Percentiles rank a stretch among this genome's conserved stretches.
Evolutionary conservation across 371 early-diverging fungal species (phyloP).

Genomic region (Neoconidiobolus thromboides): DNA sequence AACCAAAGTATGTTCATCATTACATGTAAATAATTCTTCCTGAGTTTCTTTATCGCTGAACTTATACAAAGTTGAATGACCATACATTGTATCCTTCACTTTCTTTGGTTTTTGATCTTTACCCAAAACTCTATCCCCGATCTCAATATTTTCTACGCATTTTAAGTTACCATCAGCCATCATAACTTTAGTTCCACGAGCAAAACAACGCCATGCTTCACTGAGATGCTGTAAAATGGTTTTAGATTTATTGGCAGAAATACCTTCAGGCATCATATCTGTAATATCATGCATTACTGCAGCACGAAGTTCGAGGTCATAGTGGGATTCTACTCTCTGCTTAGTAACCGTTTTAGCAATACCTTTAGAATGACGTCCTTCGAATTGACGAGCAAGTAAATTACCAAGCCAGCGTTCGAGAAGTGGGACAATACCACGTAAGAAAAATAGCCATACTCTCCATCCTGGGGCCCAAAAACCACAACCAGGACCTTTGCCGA

Average conservation of each 20-base stretch:
- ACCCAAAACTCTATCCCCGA: conserved; percentile 12
- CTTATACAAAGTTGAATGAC: background rate
- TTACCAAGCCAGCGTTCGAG: conserved; percentile 97
- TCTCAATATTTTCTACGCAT: conserved; percentile 4
- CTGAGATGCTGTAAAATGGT: conserved; percentile 92
- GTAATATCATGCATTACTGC: conserved; percentile 94
- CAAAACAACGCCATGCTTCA: conserved; percentile 79
- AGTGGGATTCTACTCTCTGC: conserved; percentile 96
- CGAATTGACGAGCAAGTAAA: conserved; percentile 93
- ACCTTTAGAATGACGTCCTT: conserved; percentile 93
- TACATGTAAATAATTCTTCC: background rate
- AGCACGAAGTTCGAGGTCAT: conserved; percentile 91
- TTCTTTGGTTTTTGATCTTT: background rate
- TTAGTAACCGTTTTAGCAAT: conserved; percentile 97
- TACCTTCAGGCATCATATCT: conserved; percentile 97
- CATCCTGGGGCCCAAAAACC: conserved; percentile 99
- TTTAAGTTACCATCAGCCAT: conserved; percentile 13
- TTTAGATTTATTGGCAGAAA: conserved; percentile 86
- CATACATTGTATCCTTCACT: background rate
- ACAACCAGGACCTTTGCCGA: conserved; percentile 93
- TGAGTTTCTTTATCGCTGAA: background rate
- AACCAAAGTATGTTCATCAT: background rate
- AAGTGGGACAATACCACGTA: conserved; percentile 94
- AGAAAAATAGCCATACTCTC: conserved; percentile 98
- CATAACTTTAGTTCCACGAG: conserved; percentile 6